A percentile compares a stretch with the other conserved stretches of the same genome.
These are phyloP conservation scores for Metschnikowia santaceciliae DNA, from an alignment of 805 yeast genomes.

Conservation along the genomic window DNA sequence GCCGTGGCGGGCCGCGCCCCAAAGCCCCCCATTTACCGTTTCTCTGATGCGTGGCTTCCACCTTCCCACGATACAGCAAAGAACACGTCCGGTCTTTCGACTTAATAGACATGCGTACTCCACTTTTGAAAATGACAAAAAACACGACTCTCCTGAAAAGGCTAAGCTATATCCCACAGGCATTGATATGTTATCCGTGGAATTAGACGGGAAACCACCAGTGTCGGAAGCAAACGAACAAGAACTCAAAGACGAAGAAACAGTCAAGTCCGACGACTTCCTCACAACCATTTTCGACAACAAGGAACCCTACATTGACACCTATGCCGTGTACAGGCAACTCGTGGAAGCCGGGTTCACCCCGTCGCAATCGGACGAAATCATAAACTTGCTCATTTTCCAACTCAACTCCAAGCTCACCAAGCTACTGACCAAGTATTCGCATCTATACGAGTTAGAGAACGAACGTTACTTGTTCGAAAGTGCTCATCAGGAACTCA, in stretches of 20 bases:
- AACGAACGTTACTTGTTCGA: slow-evolving; percentile 86
- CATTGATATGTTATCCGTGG: not conserved
- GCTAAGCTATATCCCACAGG: not conserved
- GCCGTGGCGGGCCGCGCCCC: not conserved
- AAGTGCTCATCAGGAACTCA: slow-evolving; percentile 84
- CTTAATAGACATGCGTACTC: not conserved
- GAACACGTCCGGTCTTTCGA: not conserved
- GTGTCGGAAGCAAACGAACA: not conserved
- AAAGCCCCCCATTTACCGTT: too few relatives aligned
- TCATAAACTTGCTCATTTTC: slow-evolving; percentile 47
- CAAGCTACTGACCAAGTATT: slow-evolving; percentile 44
- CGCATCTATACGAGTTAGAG: slow-evolving; percentile 66
- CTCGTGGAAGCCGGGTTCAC: slow-evolving; percentile 57
- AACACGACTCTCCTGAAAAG: not conserved
- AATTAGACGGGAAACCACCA: not conserved
- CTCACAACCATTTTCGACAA: slow-evolving; percentile 57
- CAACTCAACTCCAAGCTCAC: slow-evolving; percentile 40
- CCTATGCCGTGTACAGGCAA: slow-evolving; percentile 51
- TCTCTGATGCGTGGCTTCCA: not conserved
- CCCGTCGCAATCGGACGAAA: slow-evolving; percentile 54
- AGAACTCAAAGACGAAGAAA: slow-evolving; percentile 5
- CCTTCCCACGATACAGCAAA: not conserved
- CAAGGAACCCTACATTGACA: slow-evolving; percentile 44
- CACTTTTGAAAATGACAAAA: not conserved
- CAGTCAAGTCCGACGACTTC: slow-evolving; percentile 20